Evolutionary conservation across 208 protist species (phyloP), one percentile per base, ranked within the genome.

Genomic region (Acanthamoeba triangularis): DNA sequence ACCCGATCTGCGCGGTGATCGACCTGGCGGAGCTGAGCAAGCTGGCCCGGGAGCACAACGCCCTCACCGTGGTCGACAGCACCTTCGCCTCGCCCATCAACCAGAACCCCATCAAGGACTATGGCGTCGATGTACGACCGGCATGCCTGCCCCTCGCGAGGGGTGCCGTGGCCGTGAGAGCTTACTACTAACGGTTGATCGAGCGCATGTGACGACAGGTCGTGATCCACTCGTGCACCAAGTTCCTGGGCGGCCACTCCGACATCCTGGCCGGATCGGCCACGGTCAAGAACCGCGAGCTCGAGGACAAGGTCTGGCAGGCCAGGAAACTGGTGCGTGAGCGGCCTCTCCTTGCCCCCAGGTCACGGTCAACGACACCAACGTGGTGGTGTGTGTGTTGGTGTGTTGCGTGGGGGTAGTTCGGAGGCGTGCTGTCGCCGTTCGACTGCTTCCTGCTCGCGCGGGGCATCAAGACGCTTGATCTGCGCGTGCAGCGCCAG

Each of bases 231-330:
- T 99, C 98, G 80, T 98, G 98, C 18, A 99, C 99, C 67, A 99
- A 99, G 97, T 99, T 99, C 78, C 97, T 99, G 33, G 99, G 98
- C 97, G 99, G 99, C 63, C 99, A 99, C 97, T 98, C 97, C 90
- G 99, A 99, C 96, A 98, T 98, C n/a, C 98, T 99, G 96, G 97
- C 97, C 91, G 99, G 99, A 49, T 93, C 98, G 35, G 92, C 98
- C 54, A 97, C 97, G 76, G 97, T 97, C 37, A 98, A 97, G 85
- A 96, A 95, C 47, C 98, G 97, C 85, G 97, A 98, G 44, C 76
- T 98, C 18, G 96, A 96, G 52, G 97, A 97, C 87, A 93, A 78
- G n/a, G 28, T 69, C 20, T 78, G 87, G 61, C 87, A 93, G 28
- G 65, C 87, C 25, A 67, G 87, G 10, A 76, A 76, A 28, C 33